Evolutionary conservation across 1,284 basidiomycete species (phyloP).

Genomic region (Acaromyces ingoldii): DNA sequence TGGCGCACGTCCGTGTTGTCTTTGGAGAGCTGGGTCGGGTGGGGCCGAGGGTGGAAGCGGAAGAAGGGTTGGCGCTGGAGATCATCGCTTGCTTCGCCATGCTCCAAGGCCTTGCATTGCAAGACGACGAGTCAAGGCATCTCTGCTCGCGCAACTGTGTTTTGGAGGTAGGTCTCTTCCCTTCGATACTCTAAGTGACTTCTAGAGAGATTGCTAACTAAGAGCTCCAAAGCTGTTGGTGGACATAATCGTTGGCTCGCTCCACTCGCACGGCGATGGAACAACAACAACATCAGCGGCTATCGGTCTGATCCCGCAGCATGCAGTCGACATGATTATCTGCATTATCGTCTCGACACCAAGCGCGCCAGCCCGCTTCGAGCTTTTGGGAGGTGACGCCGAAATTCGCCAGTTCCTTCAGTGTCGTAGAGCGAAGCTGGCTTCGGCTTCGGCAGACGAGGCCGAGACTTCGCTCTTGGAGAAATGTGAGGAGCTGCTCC

Average conservation of each 20-base stretch:
- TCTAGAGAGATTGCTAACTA: no score
- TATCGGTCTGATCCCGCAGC: no score
- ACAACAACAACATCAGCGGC: not conserved
- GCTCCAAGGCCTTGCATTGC: conserved; percentile 2
- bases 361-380: not conserved
- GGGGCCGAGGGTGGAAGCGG: no score
- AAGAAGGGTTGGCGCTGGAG: no score
- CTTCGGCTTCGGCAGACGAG: no score
- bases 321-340: conserved; percentile 2
- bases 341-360: conserved; percentile 1
- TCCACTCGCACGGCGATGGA: not conserved
- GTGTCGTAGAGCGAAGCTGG: no score
- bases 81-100: conserved; percentile 1
- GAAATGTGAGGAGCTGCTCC: no score
- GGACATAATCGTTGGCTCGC: not conserved
- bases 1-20: no score
- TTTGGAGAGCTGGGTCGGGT: no score
- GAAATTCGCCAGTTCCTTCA: not conserved
- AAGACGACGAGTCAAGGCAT: not conserved
- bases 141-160: not conserved
- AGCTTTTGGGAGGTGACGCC: not conserved
- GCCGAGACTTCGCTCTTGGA: no score
- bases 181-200: no score
- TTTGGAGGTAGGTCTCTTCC: not conserved
- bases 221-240: not conserved